A percentile compares a stretch with the other conserved stretches of the same genome.
Conservation (phyloP, 192 early-diverging fungal genomes). For the Backusella macrospora region DNA sequence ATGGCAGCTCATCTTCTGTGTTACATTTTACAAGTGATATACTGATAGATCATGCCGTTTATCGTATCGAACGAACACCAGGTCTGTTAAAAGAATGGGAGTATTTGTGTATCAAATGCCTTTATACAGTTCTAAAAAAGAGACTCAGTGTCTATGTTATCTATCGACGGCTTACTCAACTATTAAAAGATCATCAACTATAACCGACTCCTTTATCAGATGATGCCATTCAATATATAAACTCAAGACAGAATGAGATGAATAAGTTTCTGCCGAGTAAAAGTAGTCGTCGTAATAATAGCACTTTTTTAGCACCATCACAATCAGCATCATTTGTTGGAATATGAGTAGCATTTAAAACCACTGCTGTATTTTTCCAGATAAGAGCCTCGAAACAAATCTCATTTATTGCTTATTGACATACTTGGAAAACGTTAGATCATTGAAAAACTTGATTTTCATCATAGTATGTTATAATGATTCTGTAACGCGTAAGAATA, state of each 20-base stretch:
- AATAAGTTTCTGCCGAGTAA: neutral
- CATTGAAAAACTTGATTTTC: no score
- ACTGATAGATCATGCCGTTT: constrained; percentile 23
- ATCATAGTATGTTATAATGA: no score
- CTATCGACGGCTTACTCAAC: constrained; percentile 4
- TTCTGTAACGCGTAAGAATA: no score
- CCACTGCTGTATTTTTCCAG: no score
- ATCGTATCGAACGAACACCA: constrained; percentile 37
- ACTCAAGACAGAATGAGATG: constrained; percentile 13
- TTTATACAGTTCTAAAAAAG: constrained; percentile 12
- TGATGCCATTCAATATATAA: constrained; percentile 14
- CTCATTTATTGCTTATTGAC: no score
- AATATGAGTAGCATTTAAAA: no score
- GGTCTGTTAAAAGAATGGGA: constrained; percentile 29
- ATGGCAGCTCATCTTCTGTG: constrained; percentile 35
- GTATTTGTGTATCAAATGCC: constrained; percentile 24
- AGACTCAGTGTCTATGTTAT: constrained; percentile 23
- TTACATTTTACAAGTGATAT: constrained; percentile 35
- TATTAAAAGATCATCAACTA: constrained; percentile 8
- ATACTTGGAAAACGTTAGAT: no score
- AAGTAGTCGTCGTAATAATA: neutral
- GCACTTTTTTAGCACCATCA: neutral
- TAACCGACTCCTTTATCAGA: neutral
- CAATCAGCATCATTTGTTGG: no score
- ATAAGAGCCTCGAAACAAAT: no score